Evolutionary conservation across 768 basidiomycete genomes (phyloP), one percentile per base, ranked within the genome.

Genomic region (Serendipita indica): DNA sequence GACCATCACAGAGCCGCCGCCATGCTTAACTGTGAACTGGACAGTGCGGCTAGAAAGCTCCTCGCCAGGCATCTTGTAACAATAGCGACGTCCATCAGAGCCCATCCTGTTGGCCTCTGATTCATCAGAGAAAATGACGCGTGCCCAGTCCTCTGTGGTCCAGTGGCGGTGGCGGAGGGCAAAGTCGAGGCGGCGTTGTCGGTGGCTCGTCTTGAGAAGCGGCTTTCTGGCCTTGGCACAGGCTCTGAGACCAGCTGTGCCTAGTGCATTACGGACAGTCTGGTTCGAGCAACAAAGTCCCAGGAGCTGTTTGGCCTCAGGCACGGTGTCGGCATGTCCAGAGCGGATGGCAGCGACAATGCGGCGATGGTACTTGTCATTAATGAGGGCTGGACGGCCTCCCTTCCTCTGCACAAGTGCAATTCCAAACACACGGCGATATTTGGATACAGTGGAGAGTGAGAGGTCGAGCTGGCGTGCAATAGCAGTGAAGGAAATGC

Each of bases 1-100:
- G 14, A 62, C 46, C 58, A 62, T 62, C 3, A 59, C 35, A 3
- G 41, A 43, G 3, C 61, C 58, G 4, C 60, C 60, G 4, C 60
- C 60, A 57, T 35, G 34, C 39, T 60, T 60, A 13, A 60, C 54
- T 20, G 57, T 56, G 14, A 3, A 4, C 22, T 43, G 2, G 3
- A 59, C 58, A 25, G 32, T 10, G 5, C 43, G 25, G 3, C 5
- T 20, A 20, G 7, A 7, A 12, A 46, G 43, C 13, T 18, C 39
- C 43, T 59, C 58, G 12, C 58, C 58, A 52, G 20, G 20, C 28
- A 7, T 33, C 32, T 46, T 43, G 20, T 30, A 59, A 5, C 5
- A 7, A 16, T 30, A 59, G 2, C 18, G 3, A 20, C 25, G 6
- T 16, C 54, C 59, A 59, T 60, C 59, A 33, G 59, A 57, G 18